Base-by-base conservation (phyloP, 2,329 filamentous ascomycete genomes). In the Phyllosticta citriasiana region DNA sequence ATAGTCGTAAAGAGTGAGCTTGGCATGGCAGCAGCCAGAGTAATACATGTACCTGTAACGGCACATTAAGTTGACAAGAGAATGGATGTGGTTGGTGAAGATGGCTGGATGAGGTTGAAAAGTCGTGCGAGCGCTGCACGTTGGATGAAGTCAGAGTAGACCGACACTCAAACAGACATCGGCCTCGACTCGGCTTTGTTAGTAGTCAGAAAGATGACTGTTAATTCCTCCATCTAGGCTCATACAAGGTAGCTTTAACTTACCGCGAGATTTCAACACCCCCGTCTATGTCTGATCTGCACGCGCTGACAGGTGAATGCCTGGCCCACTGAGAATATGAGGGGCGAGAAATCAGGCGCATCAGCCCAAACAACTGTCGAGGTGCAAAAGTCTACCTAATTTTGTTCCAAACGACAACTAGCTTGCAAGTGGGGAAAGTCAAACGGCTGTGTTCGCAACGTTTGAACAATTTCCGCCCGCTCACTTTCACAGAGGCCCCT, bases 1-100 rank as follows among this genome's bases (percentile, higher is more conserved):
- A 63, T 72, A 72, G 57, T 67, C 64, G 60, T 69, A 52, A 57
- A 65, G 66, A 61, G 63, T 67, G 30, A 74, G 57, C 53, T 72
- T 68, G 35, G 63, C 65, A 66, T 75, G 73, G 62, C 62, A 64
- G 65, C 73, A 75, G 25, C 55, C 27, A 5, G 67, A 67, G 60
- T 68, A 71, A 64, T 71, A 73, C 57, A 69, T 62, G 65, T 73
- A 74, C 19, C 65, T 64, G 67, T 73, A 75, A 6, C 65, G 56
- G 64, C 73, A 75, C 73, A 75, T 75, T 57, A 56, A 64, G n/a
- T 27, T 24, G 40, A 16, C 40, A n/a, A 47, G 40, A 47, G 40
- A 47, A 47, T 47, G 40, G 14, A 47, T 47, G 40, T 47, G 16
- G 40, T n/a, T n/a, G 14, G n/a, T n/a, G 7, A 16, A 47, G 40